Percentiles rank a stretch among this genome's conserved stretches.
These are phyloP conservation scores for Sphagnum fallax DNA, from an alignment of 228 moss, liverwort and hornwort species.

Conservation along the genomic window DNA sequence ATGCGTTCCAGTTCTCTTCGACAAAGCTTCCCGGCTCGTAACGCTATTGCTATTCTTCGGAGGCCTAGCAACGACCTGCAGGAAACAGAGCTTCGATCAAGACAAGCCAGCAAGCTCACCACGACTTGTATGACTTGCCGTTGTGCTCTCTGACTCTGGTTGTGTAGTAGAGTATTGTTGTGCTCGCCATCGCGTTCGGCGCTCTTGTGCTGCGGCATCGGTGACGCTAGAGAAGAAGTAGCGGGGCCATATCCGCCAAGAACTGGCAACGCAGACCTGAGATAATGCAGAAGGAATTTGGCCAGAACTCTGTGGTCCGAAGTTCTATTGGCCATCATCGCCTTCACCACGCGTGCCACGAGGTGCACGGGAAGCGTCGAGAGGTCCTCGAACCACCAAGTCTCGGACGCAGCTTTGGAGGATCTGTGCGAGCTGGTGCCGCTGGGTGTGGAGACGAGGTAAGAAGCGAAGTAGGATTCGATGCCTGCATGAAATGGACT, in stretches of 20 bases:
- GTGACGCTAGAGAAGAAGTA: conserved; percentile 5
- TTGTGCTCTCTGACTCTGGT: conserved; percentile 46
- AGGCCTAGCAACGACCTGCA: conserved; percentile 85
- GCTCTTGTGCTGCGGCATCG: conserved; percentile 31
- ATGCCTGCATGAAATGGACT: conserved; percentile 13
- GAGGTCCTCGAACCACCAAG: conserved; percentile 93
- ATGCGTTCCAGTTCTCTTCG: conserved; percentile 74
- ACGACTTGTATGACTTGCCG: conserved; percentile 72
- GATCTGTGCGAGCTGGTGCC: conserved; percentile 78
- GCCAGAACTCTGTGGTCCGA: conserved; percentile 67
- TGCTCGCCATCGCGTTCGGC: conserved; percentile 34
- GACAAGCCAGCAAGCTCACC: conserved; percentile 55
- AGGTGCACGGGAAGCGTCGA: conserved; percentile 68
- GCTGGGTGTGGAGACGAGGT: conserved; percentile 50
- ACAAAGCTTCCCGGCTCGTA: conserved; percentile 62
- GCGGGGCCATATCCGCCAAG: conserved; percentile 42
- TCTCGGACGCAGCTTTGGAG: conserved; percentile 63
- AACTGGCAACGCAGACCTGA: conserved; percentile 65
- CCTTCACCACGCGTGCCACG: conserved; percentile 67
- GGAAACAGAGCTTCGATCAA: conserved; percentile 61
- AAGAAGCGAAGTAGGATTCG: conserved; percentile 56
- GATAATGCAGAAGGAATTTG: conserved; percentile 79
- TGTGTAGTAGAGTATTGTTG: conserved; percentile 44
- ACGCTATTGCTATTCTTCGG: conserved; percentile 61
- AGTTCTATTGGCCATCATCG: conserved; percentile 39